Percentiles rank a stretch among this genome's conserved stretches.
Evolutionary conservation across 345 rosid species (phyloP).

Genomic region (Salix suchowensis): DNA sequence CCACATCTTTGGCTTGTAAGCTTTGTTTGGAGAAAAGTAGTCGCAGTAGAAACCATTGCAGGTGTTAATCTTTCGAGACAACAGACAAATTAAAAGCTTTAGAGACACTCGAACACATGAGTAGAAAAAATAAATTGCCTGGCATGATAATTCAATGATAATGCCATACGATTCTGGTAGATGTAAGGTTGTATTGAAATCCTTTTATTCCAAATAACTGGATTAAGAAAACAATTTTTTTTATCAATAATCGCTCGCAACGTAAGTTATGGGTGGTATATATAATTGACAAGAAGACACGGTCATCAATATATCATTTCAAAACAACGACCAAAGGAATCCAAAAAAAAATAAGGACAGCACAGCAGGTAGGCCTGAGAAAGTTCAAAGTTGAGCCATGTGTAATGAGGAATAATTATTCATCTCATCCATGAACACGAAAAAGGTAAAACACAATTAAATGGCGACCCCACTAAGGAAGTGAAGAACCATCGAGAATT

Average conservation of each 20-base stretch:
- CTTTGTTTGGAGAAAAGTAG: constrained; percentile 92
- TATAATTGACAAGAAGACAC: constrained; percentile 12
- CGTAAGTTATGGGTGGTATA: constrained; percentile 8
- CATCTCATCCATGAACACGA: constrained; percentile 29
- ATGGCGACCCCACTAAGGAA: constrained; percentile 24
- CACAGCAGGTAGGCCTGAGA: constrained; percentile 22
- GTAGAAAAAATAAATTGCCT: background rate
- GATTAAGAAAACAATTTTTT: constrained; percentile 3
- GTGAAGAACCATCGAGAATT: constrained; percentile 18
- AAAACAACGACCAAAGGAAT: constrained; percentile 3
- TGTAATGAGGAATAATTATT: constrained; percentile 30
- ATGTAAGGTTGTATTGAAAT: background rate
- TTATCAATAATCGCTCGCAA: constrained; percentile 4
- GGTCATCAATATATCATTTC: constrained; percentile 9
- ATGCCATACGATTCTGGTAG: background rate
- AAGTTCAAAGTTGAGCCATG: constrained; percentile 33
- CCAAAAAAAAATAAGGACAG: constrained; percentile 10
- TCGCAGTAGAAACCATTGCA: constrained; percentile 99
- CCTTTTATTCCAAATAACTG: background rate
- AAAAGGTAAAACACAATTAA: constrained; percentile 9
- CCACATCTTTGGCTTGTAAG: constrained; percentile 97
- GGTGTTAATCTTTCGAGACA: constrained; percentile 63
- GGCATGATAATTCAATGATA: background rate
- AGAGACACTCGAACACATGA: background rate
- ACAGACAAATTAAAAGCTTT: background rate